Evolutionary conservation across 495 filamentous ascomycete species (phyloP).

Genomic region (Aspergillus nanangensis): DNA sequence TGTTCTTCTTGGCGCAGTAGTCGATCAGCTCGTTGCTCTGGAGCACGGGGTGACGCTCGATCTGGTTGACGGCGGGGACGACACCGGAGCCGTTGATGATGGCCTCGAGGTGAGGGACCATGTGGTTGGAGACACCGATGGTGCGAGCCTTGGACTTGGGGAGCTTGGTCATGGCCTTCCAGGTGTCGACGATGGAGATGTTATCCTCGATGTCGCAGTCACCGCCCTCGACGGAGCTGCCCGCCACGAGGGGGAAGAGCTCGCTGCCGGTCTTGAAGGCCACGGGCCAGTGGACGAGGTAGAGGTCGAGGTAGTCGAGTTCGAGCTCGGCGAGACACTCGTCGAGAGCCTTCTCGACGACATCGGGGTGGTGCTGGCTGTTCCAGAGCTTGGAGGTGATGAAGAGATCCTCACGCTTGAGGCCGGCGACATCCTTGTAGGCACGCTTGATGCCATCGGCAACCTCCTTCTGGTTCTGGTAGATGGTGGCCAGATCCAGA

Average conservation of each 20-base stretch:
- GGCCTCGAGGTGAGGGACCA: constrained; percentile 42
- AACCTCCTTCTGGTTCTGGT: constrained; percentile 47
- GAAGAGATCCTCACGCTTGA: constrained; percentile 48
- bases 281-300: constrained; percentile 51
- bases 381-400: constrained; percentile 51
- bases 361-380: constrained; percentile 44
- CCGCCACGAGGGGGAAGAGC: constrained; percentile 39
- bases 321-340: constrained; percentile 43
- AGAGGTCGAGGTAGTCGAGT: constrained; percentile 48
- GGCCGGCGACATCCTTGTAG: constrained; percentile 40
- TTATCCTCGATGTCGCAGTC: constrained; percentile 40
- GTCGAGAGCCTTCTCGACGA: constrained; percentile 42
- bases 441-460: constrained; percentile 43
- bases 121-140: constrained; percentile 50
- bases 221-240: constrained; percentile 32
- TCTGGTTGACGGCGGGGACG: constrained; percentile 46
- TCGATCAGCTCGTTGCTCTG: constrained; percentile 39
- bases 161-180: constrained; percentile 49
- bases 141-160: constrained; percentile 47
- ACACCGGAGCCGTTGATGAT: constrained; percentile 46
- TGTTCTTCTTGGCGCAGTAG: constrained; percentile 41
- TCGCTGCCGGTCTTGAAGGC: constrained; percentile 38
- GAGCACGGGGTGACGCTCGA: constrained; percentile 48
- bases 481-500: constrained; percentile 47
- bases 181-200: constrained; percentile 49